phyloP scores from a whole-genome alignment of 1,284 basidiomycete species.

The Gomphus bonarii region DNA sequence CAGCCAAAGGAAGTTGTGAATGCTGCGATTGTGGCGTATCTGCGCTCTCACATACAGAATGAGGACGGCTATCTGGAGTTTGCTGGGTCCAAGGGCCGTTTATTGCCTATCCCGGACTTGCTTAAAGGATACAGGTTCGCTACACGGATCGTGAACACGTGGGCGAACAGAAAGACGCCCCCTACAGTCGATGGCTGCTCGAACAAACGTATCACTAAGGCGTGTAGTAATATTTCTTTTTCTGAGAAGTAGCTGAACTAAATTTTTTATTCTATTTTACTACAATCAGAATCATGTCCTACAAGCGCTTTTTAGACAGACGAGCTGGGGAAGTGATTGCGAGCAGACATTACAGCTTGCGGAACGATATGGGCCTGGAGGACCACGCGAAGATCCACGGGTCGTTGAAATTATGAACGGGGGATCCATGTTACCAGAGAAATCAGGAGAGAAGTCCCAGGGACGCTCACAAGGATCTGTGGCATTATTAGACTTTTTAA shows the following conservation, averaged over 20 bases:
- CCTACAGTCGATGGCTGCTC: slow-evolving; percentile 14
- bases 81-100: slow-evolving; percentile 15
- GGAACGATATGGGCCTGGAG: slow-evolving; percentile 16
- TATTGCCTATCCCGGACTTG: slow-evolving; percentile 15
- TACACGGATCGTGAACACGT: slow-evolving; percentile 13
- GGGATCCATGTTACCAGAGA: slow-evolving; percentile 12
- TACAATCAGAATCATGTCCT: slow-evolving; percentile 14
- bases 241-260: too few relatives aligned
- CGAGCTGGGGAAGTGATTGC: slow-evolving; percentile 18
- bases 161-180: slow-evolving; percentile 16
- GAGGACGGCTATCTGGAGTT: slow-evolving; percentile 16
- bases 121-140: slow-evolving; percentile 17
- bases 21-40: slow-evolving; percentile 8
- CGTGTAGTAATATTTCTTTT: neutral
- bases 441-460: slow-evolving; percentile 7
- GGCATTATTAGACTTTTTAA: slow-evolving; percentile 13
- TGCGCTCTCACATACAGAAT: slow-evolving; percentile 9
- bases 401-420: slow-evolving; percentile 16
- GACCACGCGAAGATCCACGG: slow-evolving; percentile 14
- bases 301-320: slow-evolving; percentile 17
- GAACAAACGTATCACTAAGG: slow-evolving; percentile 17
- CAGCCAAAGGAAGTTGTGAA: slow-evolving; percentile 11
- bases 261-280: too few relatives aligned
- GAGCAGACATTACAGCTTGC: slow-evolving; percentile 17
- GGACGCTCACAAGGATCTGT: slow-evolving; percentile 9